A percentile compares a stretch with the other conserved stretches of the same genome.
Evolutionary conservation across 495 filamentous ascomycete species (phyloP).

Genomic region (Glarea lozoyensis): DNA sequence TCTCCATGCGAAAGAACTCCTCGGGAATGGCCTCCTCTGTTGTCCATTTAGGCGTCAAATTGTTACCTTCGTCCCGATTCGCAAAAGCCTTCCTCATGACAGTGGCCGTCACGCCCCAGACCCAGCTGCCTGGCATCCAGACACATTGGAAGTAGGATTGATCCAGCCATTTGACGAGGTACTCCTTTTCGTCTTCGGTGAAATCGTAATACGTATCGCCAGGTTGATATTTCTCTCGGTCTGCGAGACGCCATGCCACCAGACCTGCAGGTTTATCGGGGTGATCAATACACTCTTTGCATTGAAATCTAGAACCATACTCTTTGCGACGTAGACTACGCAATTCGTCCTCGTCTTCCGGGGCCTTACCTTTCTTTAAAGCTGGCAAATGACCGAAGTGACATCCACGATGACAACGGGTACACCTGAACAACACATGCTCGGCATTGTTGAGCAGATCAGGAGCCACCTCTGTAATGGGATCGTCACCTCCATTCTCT

Average conservation of each 20-base stretch:
- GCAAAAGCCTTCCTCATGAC: constrained; percentile 67
- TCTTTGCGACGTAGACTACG: constrained; percentile 44
- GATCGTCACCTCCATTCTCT: constrained; percentile 71
- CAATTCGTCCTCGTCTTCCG: constrained; percentile 30
- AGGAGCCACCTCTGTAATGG: constrained; percentile 51
- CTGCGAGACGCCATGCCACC: constrained; percentile 76
- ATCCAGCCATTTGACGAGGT: constrained; percentile 79
- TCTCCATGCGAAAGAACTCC: constrained; percentile 76
- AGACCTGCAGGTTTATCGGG: constrained; percentile 49
- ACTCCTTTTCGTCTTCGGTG: constrained; percentile 71
- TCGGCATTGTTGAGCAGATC: constrained; percentile 62
- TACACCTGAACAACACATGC: constrained; percentile 78
- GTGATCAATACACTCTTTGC: constrained; percentile 57
- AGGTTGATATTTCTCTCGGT: constrained; percentile 37
- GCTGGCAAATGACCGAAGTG: constrained; percentile 74
- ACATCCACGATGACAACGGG: constrained; percentile 63
- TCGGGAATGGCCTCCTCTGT: constrained; percentile 75
- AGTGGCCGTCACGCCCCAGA: constrained; percentile 59
- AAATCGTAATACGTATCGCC: constrained; percentile 34
- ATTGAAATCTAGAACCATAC: constrained; percentile 62
- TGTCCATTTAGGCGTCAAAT: constrained; percentile 54
- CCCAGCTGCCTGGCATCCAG: constrained; percentile 88
- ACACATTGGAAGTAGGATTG: constrained; percentile 68
- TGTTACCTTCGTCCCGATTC: constrained; percentile 51
- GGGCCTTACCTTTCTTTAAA: constrained; percentile 23